Percentiles rank a stretch among this genome's conserved stretches.
These are phyloP conservation scores for Yarrowia sp. DNA, from an alignment of 805 yeast genomes.

Conservation along the genomic window DNA sequence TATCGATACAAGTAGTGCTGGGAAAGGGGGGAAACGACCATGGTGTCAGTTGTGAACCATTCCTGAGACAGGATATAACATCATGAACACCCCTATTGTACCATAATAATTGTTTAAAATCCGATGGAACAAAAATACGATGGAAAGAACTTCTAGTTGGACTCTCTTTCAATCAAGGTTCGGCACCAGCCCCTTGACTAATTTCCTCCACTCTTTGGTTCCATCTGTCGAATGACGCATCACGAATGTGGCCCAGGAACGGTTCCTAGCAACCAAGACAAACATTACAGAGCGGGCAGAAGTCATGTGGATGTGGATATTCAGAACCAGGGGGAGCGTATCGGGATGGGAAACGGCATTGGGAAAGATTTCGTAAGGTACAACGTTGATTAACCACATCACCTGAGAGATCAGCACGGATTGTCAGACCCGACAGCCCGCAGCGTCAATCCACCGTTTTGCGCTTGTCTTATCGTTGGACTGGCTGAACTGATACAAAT, in stretches of 20 bases:
- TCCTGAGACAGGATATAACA: no score
- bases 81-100: no score
- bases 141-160: no score
- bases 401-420: neutral
- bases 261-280: slow-evolving; percentile 1
- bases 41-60: no score
- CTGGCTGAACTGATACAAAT: no score
- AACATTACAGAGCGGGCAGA: neutral
- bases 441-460: neutral
- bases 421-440: neutral
- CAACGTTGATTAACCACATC: neutral
- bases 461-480: no score
- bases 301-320: no score
- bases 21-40: no score
- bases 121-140: no score
- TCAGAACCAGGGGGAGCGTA: neutral
- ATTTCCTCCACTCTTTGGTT: slow-evolving; percentile 1
- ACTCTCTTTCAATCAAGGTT: no score
- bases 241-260: neutral
- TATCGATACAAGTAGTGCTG: no score
- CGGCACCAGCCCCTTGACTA: neutral
- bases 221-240: neutral
- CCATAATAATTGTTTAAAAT: no score
- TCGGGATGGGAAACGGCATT: neutral
- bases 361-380: neutral